Evolutionary conservation across 2,329 filamentous ascomycete species (phyloP).

Genomic region (Eutypella sp.): DNA sequence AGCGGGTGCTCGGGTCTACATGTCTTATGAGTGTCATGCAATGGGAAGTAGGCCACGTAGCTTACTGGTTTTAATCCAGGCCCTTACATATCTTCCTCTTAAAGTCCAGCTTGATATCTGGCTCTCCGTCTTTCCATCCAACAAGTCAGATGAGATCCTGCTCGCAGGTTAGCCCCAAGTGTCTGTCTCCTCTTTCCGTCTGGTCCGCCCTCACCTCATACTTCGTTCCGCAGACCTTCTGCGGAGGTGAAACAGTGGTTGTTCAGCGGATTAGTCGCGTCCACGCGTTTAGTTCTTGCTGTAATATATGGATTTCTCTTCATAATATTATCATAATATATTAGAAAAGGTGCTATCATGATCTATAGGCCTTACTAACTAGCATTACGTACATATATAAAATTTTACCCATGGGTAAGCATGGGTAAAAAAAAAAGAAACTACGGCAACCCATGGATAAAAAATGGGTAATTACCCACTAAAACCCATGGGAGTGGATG

Average conservation of each 20-base stretch:
- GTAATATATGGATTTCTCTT: no score
- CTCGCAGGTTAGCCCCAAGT: neutral
- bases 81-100: neutral
- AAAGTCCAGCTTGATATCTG: neutral
- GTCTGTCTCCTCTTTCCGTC: neutral
- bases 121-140: neutral
- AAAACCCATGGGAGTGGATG: no score
- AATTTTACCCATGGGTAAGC: no score
- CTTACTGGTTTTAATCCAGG: neutral
- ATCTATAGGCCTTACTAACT: no score
- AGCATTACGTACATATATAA: no score
- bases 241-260: neutral
- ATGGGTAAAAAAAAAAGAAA: no score
- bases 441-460: no score
- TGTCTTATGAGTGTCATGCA: neutral
- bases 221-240: neutral
- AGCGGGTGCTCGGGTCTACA: neutral
- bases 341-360: no score
- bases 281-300: neutral
- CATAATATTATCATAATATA: no score
- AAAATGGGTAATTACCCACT: no score
- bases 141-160: neutral
- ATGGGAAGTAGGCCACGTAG: neutral
- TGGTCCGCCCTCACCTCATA: neutral
- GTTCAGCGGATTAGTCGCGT: neutral